phyloP scores from a whole-genome alignment of 2,329 filamentous ascomycete species.

The Lomentospora prolificans region DNA sequence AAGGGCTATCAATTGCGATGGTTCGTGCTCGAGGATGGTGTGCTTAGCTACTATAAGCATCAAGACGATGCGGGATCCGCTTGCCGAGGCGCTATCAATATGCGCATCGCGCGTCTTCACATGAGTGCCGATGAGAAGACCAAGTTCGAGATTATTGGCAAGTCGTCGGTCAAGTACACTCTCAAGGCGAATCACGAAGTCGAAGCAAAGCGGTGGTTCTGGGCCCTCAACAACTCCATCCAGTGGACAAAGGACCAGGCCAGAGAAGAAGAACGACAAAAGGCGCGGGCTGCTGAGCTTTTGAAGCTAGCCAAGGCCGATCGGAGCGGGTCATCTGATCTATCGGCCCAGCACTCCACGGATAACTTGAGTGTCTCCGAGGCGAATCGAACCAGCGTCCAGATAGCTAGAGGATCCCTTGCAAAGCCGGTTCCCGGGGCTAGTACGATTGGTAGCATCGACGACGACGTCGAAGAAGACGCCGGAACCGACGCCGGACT shows the following conservation, averaged over 20 bases:
- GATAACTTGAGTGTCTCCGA: conserved; percentile 44
- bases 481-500: conserved; percentile 33
- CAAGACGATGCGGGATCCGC: conserved; percentile 95
- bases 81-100: conserved; percentile 96
- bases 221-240: conserved; percentile 97
- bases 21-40: conserved; percentile 96
- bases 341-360: conserved; percentile 37
- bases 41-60: conserved; percentile 97
- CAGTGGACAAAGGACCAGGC: conserved; percentile 98
- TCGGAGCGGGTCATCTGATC: conserved; percentile 44
- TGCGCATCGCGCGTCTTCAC: conserved; percentile 87
- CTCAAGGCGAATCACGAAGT: conserved; percentile 97
- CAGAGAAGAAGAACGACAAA: conserved; percentile 74
- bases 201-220: conserved; percentile 97
- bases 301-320: conserved; percentile 73
- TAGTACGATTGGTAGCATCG: conserved; percentile 38
- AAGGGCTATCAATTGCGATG: conserved; percentile 93
- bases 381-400: conserved; percentile 31
- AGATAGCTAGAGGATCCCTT: conserved; percentile 25
- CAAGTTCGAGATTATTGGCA: conserved; percentile 94
- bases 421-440: conserved; percentile 19
- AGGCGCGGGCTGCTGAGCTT: conserved; percentile 63
- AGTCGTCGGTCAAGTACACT: conserved; percentile 97
- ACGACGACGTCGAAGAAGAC: conserved; percentile 44
- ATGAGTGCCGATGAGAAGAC: conserved; percentile 98